Evolutionary conservation across 2,329 filamentous ascomycete species (phyloP).

Genomic region (Periconia macrospinosa): DNA sequence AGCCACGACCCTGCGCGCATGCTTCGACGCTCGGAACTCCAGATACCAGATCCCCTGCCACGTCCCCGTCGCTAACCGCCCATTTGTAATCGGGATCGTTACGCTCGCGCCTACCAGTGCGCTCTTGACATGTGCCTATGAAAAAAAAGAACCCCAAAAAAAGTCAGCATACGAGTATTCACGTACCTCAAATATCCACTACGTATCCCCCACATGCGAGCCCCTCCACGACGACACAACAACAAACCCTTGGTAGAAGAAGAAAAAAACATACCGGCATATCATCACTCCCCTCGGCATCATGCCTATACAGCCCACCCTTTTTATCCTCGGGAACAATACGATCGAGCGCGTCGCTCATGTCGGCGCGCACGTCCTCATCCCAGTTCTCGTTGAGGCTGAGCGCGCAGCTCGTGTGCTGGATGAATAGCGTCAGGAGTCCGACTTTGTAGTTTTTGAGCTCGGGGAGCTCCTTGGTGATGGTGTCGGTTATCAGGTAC

Average conservation of each 20-base stretch:
- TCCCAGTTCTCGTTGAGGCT: slow-evolving; percentile 93
- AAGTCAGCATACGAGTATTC: slow-evolving; percentile 4
- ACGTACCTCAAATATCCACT: background rate
- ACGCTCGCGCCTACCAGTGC: slow-evolving; percentile 86
- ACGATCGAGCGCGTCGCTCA: slow-evolving; percentile 90
- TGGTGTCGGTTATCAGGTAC: slow-evolving; percentile 83
- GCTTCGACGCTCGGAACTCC: slow-evolving; percentile 78
- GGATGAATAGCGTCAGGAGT: slow-evolving; percentile 80
- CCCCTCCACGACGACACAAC: background rate
- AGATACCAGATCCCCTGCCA: slow-evolving; percentile 96
- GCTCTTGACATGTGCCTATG: slow-evolving; percentile 86
- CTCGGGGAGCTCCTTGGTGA: slow-evolving; percentile 74
- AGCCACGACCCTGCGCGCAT: slow-evolving; percentile 80
- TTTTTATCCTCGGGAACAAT: slow-evolving; percentile 78
- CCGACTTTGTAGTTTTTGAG: slow-evolving; percentile 76
- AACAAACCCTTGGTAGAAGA: background rate
- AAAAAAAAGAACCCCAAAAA: background rate
- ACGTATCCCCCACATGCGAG: background rate
- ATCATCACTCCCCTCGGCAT: slow-evolving; percentile 84
- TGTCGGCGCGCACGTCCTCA: slow-evolving; percentile 82
- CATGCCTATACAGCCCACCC: slow-evolving; percentile 74
- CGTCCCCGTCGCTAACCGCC: slow-evolving; percentile 69
- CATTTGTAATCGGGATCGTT: slow-evolving; percentile 87
- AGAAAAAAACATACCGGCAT: slow-evolving; percentile 71
- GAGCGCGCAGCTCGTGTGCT: slow-evolving; percentile 91